A percentile compares a stretch with the other conserved stretches of the same genome.
Evolutionary conservation across 352 stramenopile species (phyloP).

Genomic region (Globisporangium paroecandrum): DNA sequence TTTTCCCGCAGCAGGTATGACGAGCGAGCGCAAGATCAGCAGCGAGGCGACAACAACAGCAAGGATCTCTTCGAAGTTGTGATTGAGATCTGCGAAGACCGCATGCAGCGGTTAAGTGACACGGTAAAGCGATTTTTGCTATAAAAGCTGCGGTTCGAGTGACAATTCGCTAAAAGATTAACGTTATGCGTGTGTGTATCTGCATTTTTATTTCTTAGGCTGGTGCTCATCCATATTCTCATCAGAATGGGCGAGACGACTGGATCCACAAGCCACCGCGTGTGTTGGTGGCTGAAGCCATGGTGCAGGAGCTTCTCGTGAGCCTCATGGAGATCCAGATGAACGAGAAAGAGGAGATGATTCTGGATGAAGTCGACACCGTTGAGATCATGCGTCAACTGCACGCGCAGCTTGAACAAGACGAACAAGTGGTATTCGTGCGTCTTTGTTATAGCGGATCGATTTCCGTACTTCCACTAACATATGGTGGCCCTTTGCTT

Average conservation of each 20-base stretch:
- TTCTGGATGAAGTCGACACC: constrained; percentile 58
- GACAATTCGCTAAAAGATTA: background rate
- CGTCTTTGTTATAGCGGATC: background rate
- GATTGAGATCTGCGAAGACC: constrained; percentile 49
- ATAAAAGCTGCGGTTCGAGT: background rate
- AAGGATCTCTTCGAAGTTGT: constrained; percentile 44
- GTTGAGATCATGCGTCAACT: constrained; percentile 53
- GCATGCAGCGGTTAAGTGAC: constrained; percentile 34
- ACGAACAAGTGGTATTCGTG: constrained; percentile 35
- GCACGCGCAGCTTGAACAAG: constrained; percentile 38
- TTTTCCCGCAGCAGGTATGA: constrained; percentile 12
- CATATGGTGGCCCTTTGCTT: background rate
- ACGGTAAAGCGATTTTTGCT: background rate
- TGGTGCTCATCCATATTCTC: background rate
- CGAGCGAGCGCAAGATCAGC: background rate
- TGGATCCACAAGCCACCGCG: constrained; percentile 30
- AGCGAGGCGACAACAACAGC: constrained; percentile 3
- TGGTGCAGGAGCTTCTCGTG: constrained; percentile 65
- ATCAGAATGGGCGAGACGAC: constrained; percentile 3
- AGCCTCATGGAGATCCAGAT: constrained; percentile 48
- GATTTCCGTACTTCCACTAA: background rate
- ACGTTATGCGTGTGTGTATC: background rate
- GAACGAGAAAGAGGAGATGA: constrained; percentile 48
- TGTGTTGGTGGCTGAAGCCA: constrained; percentile 54
- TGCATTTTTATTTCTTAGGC: background rate